Evolutionary conservation across 1,284 basidiomycete species (phyloP).

Genomic region (Cryptococcus neoformans): DNA sequence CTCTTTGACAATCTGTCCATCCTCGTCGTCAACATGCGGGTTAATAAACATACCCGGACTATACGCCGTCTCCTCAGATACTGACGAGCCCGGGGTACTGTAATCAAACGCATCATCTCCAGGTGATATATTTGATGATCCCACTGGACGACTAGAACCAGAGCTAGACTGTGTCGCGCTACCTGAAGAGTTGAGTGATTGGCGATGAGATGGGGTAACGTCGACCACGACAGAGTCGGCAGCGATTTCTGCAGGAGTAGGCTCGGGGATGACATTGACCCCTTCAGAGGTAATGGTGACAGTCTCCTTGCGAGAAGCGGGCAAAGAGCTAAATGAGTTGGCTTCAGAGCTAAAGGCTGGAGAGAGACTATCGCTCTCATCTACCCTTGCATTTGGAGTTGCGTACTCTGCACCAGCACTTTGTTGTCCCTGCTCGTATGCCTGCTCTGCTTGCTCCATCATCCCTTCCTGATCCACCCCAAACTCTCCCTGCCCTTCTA

Average conservation of each 20-base stretch:
- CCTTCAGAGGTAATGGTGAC: slow-evolving; percentile 41
- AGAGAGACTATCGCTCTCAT: background rate
- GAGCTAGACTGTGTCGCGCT: slow-evolving; percentile 3
- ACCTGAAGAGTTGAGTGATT: slow-evolving; percentile 2
- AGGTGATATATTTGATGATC: slow-evolving; percentile 12
- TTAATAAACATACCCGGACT: slow-evolving; percentile 20
- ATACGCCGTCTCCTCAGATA: slow-evolving; percentile 18
- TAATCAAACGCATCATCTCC: slow-evolving; percentile 1
- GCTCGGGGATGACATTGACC: slow-evolving; percentile 25
- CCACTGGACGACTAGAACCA: slow-evolving; percentile 11
- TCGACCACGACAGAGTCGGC: background rate
- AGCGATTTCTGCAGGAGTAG: slow-evolving; percentile 18
- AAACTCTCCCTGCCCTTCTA: background rate
- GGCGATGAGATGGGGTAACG: slow-evolving; percentile 4
- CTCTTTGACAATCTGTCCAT: background rate
- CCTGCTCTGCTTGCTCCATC: slow-evolving; percentile 1
- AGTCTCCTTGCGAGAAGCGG: slow-evolving; percentile 2
- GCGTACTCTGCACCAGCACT: background rate
- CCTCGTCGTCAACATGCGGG: slow-evolving; percentile 17
- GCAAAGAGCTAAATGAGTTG: background rate
- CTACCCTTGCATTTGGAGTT: background rate
- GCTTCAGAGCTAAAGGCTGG: too few species aligned
- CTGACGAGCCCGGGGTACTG: slow-evolving; percentile 19
- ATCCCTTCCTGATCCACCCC: too few species aligned
- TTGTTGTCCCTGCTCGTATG: slow-evolving; percentile 1